phyloP scores from a whole-genome alignment of 495 filamentous ascomycete genomes.

The Penicillium crystallinum region DNA sequence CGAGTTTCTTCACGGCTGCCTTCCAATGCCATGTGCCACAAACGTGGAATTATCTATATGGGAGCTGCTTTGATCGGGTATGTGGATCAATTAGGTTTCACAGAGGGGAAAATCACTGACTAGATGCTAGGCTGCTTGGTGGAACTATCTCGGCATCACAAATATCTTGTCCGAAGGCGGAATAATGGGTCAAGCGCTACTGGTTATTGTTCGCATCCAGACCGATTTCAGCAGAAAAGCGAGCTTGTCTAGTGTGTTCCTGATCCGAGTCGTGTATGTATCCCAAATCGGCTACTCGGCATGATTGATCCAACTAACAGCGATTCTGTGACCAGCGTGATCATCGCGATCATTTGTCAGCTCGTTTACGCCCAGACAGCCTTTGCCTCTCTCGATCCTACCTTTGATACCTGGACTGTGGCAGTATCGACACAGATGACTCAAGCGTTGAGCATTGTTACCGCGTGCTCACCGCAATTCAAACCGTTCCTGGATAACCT shows the following conservation, averaged over 20 bases:
- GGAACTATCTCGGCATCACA: slow-evolving; percentile 34
- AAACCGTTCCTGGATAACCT: slow-evolving; percentile 43
- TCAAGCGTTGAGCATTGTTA: slow-evolving; percentile 35
- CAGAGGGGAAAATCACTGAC: not conserved
- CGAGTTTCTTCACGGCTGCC: slow-evolving; percentile 28
- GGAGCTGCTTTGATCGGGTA: slow-evolving; percentile 35
- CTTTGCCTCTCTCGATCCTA: slow-evolving; percentile 12
- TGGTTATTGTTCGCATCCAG: slow-evolving; percentile 34
- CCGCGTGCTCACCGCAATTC: slow-evolving; percentile 42
- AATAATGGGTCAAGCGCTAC: slow-evolving; percentile 32
- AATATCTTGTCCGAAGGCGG: slow-evolving; percentile 41
- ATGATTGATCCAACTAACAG: not conserved
- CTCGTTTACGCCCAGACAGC: slow-evolving; percentile 22
- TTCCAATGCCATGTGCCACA: slow-evolving; percentile 39
- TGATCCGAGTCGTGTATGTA: slow-evolving; percentile 33
- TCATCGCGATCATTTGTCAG: slow-evolving; percentile 30
- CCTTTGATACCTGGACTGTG: slow-evolving; percentile 25
- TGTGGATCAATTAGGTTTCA: not conserved
- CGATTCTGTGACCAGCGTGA: slow-evolving; percentile 15
- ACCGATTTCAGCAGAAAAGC: slow-evolving; percentile 27
- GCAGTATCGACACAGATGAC: slow-evolving; percentile 32
- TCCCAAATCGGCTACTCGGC: not conserved
- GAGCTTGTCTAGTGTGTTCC: slow-evolving; percentile 28
- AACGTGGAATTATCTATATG: slow-evolving; percentile 34
- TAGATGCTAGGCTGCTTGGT: slow-evolving; percentile 26